Evolutionary conservation across 73 alveolate genomes (phyloP), one percentile per base, ranked within the genome.

Genomic region (Paramecium primaurelia): DNA sequence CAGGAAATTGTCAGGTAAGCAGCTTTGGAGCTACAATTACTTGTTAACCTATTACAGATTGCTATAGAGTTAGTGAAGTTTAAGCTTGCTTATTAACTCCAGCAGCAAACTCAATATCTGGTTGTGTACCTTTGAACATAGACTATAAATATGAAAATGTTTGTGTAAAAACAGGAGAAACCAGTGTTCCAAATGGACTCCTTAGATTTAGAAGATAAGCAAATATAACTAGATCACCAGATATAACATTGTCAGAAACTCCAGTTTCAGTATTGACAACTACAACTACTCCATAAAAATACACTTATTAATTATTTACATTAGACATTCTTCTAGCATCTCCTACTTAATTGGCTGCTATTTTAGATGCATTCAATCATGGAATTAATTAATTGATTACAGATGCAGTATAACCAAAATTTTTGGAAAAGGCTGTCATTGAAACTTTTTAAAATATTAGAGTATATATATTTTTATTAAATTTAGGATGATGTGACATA

Each of bases 371-470:
- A 9, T 64, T 64, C 47, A 28, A 12, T 64, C 84, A 64, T n/a
- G 84, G 84, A 64, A 12, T 11, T 7, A 64, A 64, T 14, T 34
- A 64, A 64, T 28, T 64, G 84, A 34, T 64, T 28, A 64, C 84
- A 12, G 47, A 75, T 75, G 47, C 88, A 8, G 59, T 75, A 2
- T 38, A 75, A n/a, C 88, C 88, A 38, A 38, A 75, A n/a, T 75
- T 75, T 26, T 6, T 75, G 22, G 88, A 75, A 42, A 75, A 75
- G 42, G 88, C 88, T 14, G 60, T 75, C 9, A 75, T 30, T 30
- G 68, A 75, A n/a, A 25, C 59, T 6, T 38, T 75, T 37, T 42
- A 75, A 69, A 75, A 10, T 9, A 75, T 75, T 7, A 75, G 88
- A 20, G 88, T 75, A 75, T 37, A 18, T 18, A 54, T n/a, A 32